These are phyloP conservation scores for Boletales sp. DNA, from an alignment of 768 basidiomycete species.

Conservation along the genomic window DNA sequence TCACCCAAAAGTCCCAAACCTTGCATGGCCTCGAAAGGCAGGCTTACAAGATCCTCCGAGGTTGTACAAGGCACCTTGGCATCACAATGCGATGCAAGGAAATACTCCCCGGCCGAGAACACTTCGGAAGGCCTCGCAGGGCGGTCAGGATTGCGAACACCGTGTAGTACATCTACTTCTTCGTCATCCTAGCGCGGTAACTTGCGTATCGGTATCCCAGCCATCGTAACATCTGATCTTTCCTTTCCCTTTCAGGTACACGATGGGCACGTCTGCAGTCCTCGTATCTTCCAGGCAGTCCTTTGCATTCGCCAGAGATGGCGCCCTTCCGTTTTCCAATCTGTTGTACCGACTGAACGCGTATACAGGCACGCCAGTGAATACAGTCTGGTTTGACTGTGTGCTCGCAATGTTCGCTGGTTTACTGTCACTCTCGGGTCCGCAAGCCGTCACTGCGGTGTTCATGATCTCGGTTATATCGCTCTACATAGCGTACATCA, in stretches of 20 bases:
- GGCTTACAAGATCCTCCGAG: too few relatives aligned
- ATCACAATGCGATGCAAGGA: too few relatives aligned
- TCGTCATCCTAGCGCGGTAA: slow-evolving; percentile 45
- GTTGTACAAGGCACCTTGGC: too few relatives aligned
- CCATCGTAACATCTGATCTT: neutral
- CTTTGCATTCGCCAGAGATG: slow-evolving; percentile 56
- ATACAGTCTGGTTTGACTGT: slow-evolving; percentile 54
- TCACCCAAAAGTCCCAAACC: too few relatives aligned
- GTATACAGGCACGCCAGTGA: slow-evolving; percentile 50
- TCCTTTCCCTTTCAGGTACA: slow-evolving; percentile 27
- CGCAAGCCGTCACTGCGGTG: slow-evolving; percentile 52
- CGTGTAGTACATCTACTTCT: too few relatives aligned
- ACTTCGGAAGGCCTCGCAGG: too few relatives aligned
- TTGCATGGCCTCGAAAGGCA: too few relatives aligned
- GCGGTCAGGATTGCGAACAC: too few relatives aligned
- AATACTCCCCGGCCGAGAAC: too few relatives aligned
- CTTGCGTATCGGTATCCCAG: slow-evolving; percentile 1
- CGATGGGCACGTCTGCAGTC: slow-evolving; percentile 41
- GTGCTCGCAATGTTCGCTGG: slow-evolving; percentile 43
- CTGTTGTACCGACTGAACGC: slow-evolving; percentile 50
- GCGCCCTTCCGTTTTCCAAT: slow-evolving; percentile 53
- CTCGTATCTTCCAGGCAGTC: slow-evolving; percentile 50
- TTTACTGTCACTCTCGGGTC: slow-evolving; percentile 48
- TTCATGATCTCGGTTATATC: slow-evolving; percentile 46
- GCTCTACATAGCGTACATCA: slow-evolving; percentile 40